These are phyloP conservation scores for Gomphus bonarii DNA, from an alignment of 1,284 basidiomycete species.

Conservation along the genomic window DNA sequence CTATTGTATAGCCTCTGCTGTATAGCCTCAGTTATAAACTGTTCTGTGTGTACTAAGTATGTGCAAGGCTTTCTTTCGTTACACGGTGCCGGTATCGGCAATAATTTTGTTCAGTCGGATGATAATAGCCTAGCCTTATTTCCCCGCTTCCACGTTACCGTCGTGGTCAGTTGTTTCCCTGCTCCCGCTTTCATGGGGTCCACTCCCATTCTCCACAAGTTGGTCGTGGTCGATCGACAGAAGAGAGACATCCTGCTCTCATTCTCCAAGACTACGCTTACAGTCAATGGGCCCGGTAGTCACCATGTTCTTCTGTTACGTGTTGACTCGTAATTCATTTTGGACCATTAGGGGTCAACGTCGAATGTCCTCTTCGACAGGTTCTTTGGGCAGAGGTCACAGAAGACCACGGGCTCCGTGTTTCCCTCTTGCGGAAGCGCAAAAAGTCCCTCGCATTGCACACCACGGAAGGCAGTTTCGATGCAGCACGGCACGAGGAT, in stretches of 20 bases:
- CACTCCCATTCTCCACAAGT: background rate
- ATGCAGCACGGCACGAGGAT: conserved; percentile 24
- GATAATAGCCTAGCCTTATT: background rate
- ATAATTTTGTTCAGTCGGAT: too few relatives aligned
- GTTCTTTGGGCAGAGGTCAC: conserved; percentile 40
- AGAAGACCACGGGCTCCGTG: conserved; percentile 30
- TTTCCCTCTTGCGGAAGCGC: conserved; percentile 35
- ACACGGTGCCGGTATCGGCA: too few relatives aligned
- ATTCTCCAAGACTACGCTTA: background rate
- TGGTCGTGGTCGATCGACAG: background rate
- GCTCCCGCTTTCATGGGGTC: background rate
- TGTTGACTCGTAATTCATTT: background rate
- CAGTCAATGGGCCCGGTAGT: background rate
- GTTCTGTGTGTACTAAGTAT: too few relatives aligned
- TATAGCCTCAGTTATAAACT: too few relatives aligned
- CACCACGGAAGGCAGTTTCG: conserved; percentile 28
- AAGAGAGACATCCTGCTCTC: background rate
- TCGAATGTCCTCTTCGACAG: conserved; percentile 30
- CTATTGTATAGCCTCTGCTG: too few relatives aligned
- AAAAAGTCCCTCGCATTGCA: conserved; percentile 31
- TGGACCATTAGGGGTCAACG: conserved; percentile 6
- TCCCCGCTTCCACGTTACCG: too few relatives aligned
- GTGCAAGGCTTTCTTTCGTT: too few relatives aligned
- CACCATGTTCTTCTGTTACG: background rate
- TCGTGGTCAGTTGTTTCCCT: background rate